phyloP scores from a whole-genome alignment of 352 stramenopile genomes.

The Pythium periplocum region DNA sequence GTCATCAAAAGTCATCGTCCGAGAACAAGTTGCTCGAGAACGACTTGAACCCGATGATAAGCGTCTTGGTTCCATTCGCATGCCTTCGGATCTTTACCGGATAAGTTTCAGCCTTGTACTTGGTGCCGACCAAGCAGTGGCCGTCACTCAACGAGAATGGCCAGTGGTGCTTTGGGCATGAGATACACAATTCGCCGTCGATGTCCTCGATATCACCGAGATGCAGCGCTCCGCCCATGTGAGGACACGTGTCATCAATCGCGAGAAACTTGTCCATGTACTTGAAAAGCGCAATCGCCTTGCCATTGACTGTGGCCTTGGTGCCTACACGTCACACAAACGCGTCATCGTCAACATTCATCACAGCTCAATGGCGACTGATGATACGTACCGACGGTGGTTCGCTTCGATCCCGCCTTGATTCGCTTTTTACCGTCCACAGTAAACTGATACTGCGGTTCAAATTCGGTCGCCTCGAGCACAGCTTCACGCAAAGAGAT shows the following conservation, averaged over 20 bases:
- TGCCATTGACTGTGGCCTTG: constrained; percentile 59
- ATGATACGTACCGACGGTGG: constrained; percentile 43
- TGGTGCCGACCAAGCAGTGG: constrained; percentile 48
- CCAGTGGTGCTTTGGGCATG: constrained; percentile 78
- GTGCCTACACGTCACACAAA: constrained; percentile 27
- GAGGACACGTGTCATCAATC: constrained; percentile 74
- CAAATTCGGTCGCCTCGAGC: constrained; percentile 64
- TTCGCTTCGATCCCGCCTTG: constrained; percentile 54
- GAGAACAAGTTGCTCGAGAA: constrained; percentile 60
- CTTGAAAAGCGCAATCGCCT: constrained; percentile 78
- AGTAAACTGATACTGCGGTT: constrained; percentile 65
- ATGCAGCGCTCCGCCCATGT: constrained; percentile 74
- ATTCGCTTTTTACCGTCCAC: constrained; percentile 70
- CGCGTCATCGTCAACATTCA: background rate
- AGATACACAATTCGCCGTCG: constrained; percentile 59
- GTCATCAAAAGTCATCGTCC: constrained; percentile 67
- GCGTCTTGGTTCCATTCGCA: constrained; percentile 33
- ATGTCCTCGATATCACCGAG: constrained; percentile 86
- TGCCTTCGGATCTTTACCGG: constrained; percentile 46
- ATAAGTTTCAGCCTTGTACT: constrained; percentile 52
- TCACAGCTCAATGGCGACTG: background rate
- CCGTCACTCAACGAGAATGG: constrained; percentile 77
- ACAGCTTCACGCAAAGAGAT: constrained; percentile 34
- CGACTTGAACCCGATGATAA: constrained; percentile 67
- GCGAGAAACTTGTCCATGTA: constrained; percentile 60